Base-by-base conservation (phyloP, 2,329 filamentous ascomycete genomes). In the Chrysoporthe deuterocubensis region DNA sequence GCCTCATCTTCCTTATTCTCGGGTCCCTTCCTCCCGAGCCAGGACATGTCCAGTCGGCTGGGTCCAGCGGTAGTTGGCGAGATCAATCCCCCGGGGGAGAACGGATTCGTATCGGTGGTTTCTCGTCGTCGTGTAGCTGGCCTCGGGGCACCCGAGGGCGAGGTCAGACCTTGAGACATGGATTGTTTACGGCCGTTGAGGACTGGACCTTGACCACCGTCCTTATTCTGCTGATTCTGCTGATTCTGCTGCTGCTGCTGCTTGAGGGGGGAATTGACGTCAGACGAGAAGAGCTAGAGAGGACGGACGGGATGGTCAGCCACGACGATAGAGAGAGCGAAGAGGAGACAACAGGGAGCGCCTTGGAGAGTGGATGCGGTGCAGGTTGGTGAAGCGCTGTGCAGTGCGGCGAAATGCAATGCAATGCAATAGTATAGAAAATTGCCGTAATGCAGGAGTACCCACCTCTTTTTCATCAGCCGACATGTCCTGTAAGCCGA, bases 251-350 rank as follows among this genome's bases (percentile, higher is more conserved):
- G 92, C 44, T 89, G 87, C n/a, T 92, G 92, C 9, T 92, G 91
- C 80, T 98, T 98, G 73, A 97, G 83, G 44, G 94, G 92, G 46
- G 96, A 97, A 78, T 98, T 99, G 76, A 99, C 94, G 71, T 96
- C 96, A 62, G 87, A 88, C 62, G 89, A 81, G 79, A 97, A 97
- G 71, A 92, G 83, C 91, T 97, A 48, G 13, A 62, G 26, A 26
- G 18, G 48, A 43, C n/a, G 34, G 34, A 4, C 32, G n/a, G 3
- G 32, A 48, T 50, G 60, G 78, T 62, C 75, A 73, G 66, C 8
- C 57, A 44, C 71, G 72, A 73, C 74, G 40, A 43, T n/a, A 43
- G 7, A 58, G 34, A 14, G 34, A 14, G 57, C 37, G 21, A 26
- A 5, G 57, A 14, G 8, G 9, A 26, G 37, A 13, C 2, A 59